Evolutionary conservation across 176 grass and related monocot species (phyloP).

Genomic region (Olyra latifolia): DNA sequence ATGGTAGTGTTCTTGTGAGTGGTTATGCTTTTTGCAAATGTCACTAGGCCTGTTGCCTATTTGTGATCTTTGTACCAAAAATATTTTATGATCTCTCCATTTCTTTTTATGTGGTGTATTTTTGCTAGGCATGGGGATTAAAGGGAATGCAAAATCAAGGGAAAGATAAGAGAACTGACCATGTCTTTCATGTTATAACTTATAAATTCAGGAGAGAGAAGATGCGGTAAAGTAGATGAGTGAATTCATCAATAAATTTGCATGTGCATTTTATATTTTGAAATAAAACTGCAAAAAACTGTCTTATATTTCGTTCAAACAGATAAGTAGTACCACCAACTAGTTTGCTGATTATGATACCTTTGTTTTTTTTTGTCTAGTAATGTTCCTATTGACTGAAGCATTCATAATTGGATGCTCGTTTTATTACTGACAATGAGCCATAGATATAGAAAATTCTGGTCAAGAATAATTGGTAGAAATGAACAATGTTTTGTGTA

Average conservation of each 20-base stretch:
- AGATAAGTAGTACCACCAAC: background rate
- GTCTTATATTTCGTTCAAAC: no score
- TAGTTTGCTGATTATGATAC: background rate
- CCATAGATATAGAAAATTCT: background rate
- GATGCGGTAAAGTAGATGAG: no score
- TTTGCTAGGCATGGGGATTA: no score
- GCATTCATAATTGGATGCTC: background rate
- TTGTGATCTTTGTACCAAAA: background rate
- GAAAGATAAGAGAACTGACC: no score
- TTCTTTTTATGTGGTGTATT: no score
- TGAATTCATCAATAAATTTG: no score
- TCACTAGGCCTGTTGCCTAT: background rate
- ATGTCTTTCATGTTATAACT: no score
- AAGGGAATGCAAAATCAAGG: no score
- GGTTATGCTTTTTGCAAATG: slow-evolving; percentile 2
- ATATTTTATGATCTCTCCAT: no score
- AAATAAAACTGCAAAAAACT: no score
- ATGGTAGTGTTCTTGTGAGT: background rate
- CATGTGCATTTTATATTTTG: no score
- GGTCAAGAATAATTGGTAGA: background rate
- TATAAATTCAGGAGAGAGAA: no score
- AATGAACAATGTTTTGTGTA: background rate
- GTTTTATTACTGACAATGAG: background rate
- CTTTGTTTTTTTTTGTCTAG: background rate
- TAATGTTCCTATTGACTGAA: background rate